Evolutionary conservation across 1,139 yeast species (phyloP), one percentile per base, ranked within the genome.

Genomic region (Nakaseomyces sp.): DNA sequence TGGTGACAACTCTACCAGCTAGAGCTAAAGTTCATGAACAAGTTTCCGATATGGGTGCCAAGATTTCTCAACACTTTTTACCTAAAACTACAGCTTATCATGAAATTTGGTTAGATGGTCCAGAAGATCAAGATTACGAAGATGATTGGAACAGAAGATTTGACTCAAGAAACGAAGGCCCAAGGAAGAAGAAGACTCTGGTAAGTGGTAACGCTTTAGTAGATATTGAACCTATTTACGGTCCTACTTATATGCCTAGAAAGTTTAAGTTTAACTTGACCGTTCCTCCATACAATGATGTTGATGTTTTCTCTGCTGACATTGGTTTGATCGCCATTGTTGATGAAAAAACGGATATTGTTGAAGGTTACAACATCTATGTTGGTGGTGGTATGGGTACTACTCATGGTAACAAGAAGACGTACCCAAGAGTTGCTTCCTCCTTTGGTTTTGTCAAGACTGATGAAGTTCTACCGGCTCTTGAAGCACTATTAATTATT

Each of bases 341-440:
- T 40, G 86, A 82, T 57, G 74, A 77, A 53, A 71, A 78, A 50
- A 73, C 73, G 58, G 53, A 79, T 73, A 47, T 65, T 62, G 45
- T 66, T 66, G 51, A 50, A 43, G 98, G 97, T 44, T 91, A 79
- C 72, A 89, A 91, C 58, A 79, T 91, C 43, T 74, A 84, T 50
- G 95, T 82, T 50, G 98, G 97, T 65, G 98, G 97, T 70, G 98
- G 97, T 73, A 89, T 91, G 97, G 98, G 97, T 58, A 77, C 94
- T 33, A 91, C 97, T 28, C 98, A 91, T 67, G 89, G 89, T 72
- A 91, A 91, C 71, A 83, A 83, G 62, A 91, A 89, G 74, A 91
- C 98, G 0, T 91, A 91, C 60, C 98, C 98, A 56, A 78, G 97
- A 70, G 77, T 95, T 13, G 97, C 95, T 49, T 81, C 95, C 18